A percentile compares a stretch with the other conserved stretches of the same genome.
Conservation (phyloP, 2,329 filamentous ascomycete genomes). For the Penicillium crustosum region DNA sequence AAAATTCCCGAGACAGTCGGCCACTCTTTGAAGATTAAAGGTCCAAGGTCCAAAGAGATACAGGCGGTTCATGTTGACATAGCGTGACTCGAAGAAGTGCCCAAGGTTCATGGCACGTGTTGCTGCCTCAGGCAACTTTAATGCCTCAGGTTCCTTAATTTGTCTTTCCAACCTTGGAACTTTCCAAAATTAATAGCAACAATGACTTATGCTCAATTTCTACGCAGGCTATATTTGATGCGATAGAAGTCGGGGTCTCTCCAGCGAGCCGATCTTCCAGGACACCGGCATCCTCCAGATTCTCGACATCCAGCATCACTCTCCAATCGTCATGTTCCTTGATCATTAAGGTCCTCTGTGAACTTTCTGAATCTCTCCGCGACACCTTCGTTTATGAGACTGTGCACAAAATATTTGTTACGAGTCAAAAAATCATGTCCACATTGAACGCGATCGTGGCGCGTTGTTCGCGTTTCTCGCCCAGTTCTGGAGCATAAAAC, state of each 20-base stretch:
- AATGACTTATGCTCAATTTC: background rate
- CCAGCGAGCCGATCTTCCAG: background rate
- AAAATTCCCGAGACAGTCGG: background rate
- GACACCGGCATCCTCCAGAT: too few species aligned
- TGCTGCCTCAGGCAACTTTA: conserved; percentile 7
- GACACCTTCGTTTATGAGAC: background rate
- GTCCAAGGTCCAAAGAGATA: background rate
- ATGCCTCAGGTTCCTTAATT: background rate
- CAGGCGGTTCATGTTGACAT: background rate
- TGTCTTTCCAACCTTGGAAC: background rate
- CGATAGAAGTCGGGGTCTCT: background rate
- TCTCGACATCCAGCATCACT: background rate
- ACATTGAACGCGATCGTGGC: background rate
- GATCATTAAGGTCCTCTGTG: background rate
- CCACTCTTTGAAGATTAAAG: background rate
- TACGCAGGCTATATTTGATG: background rate
- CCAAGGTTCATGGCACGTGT: conserved; percentile 9
- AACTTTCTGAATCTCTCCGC: background rate
- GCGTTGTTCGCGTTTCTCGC: conserved; percentile 3
- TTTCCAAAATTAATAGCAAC: background rate
- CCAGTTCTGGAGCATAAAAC: background rate
- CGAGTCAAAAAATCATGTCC: background rate
- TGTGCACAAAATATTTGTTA: too few species aligned
- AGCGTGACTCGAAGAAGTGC: background rate
- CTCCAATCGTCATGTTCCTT: background rate